Percentiles rank a stretch among this genome's conserved stretches.
Evolutionary conservation across 805 yeast genomes (phyloP).

Genomic region (Pichia californica): DNA sequence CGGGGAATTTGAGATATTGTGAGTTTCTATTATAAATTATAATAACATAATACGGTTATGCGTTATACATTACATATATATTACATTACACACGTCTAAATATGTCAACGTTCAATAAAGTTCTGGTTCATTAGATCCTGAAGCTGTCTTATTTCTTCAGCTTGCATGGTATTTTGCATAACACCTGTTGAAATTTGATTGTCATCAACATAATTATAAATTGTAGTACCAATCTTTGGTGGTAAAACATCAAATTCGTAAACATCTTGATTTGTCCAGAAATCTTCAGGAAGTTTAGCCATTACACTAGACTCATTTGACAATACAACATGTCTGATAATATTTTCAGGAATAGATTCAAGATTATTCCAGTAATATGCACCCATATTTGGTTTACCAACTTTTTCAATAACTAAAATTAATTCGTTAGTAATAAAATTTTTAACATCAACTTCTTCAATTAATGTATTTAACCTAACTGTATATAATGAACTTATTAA

Average conservation of each 20-base stretch:
- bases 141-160: conserved; percentile 22
- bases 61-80: no score
- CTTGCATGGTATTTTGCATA: conserved; percentile 18
- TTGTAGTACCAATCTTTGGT: conserved; percentile 44
- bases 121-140: conserved; percentile 18
- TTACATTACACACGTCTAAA: not conserved
- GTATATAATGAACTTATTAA: conserved; percentile 52
- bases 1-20: no score
- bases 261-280: conserved; percentile 58
- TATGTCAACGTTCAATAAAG: conserved; percentile 9
- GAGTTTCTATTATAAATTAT: no score
- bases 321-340: conserved; percentile 60
- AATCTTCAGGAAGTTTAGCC: conserved; percentile 57
- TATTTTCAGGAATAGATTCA: conserved; percentile 47
- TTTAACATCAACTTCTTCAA: conserved; percentile 44
- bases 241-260: conserved; percentile 71
- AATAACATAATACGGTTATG: no score
- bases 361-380: conserved; percentile 17
- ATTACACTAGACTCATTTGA: conserved; percentile 66
- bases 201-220: conserved; percentile 41
- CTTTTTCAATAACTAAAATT: conserved; percentile 10
- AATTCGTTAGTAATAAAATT: conserved; percentile 32
- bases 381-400: conserved; percentile 14
- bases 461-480: conserved; percentile 46
- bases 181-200: conserved; percentile 39